Base-by-base conservation (phyloP, 2,329 filamentous ascomycete genomes). In the Lecanicillium sp. region DNA sequence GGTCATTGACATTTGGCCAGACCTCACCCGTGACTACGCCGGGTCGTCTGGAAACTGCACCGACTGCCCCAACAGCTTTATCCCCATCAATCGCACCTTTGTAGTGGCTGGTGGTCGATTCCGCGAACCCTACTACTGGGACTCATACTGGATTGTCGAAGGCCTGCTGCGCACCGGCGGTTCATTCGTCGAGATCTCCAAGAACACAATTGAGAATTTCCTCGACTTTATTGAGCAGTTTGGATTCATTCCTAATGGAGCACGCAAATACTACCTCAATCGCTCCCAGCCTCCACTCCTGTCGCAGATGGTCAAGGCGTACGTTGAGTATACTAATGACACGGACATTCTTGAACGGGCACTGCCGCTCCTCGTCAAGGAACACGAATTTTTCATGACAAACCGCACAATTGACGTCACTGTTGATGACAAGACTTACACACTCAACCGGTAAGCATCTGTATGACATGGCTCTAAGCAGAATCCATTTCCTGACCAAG, bases 41-140 rank as follows among this genome's bases (percentile, higher is more conserved):
- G 68, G 69, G 38, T 55, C 63, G n/a, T 52, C 53, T 15, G 68
- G 51, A 17, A 71, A 70, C 48, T 83, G 79, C 61, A 62, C 66
- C 8, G 68, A 67, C 25, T 84, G 79, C 44, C 76, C 77, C 25
- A 70, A 71, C 49, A 82, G 78, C 53, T 83, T 80, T 57, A 74
- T 84, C 40, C 75, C 78, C 6, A 54, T 84, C 43, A 81, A 80
- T 49, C 72, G 76, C 41, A 79, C 77, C 3, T 84, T 84, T 50
- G 77, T 84, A n/a, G 71, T 84, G 13, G 79, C 79, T 4, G 79
- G 79, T 11, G 79, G 80, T n/a, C 75, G 80, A 20, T 84, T 84
- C 64, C 68, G 79, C 25, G 80, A 84, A 57, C 71, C 77, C 2
- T 84, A 84, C 53, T 84, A 84, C 56, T 84, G 79, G 79, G 79